Evolutionary conservation across 768 basidiomycete species (phyloP).

Genomic region (Tylopilus plumbeoviolaceoides): DNA sequence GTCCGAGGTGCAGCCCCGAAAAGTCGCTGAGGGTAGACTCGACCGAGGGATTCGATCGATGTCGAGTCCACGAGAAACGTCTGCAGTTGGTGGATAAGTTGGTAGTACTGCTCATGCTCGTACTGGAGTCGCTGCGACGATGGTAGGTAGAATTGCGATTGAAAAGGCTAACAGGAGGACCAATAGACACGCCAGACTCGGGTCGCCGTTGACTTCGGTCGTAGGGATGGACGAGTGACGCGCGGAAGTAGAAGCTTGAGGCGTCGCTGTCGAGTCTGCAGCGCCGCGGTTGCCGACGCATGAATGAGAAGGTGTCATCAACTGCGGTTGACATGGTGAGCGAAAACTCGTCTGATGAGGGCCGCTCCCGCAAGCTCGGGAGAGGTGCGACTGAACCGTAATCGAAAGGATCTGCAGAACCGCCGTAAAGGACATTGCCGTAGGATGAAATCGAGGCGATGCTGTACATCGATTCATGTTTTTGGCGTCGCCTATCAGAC

Average conservation of each 20-base stretch:
- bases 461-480: conserved; percentile 62
- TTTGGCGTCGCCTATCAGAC: conserved; percentile 38
- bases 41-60: conserved; percentile 51
- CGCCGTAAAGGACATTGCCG: conserved; percentile 60
- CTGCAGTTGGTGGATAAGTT: conserved; percentile 54
- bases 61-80: conserved; percentile 57
- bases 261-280: too few species aligned
- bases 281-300: conserved; percentile 36
- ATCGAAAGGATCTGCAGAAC: too few species aligned
- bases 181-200: too few species aligned
- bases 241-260: too few species aligned
- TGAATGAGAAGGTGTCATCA: too few species aligned
- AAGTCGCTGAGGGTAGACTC: conserved; percentile 68
- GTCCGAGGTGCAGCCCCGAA: conserved; percentile 51
- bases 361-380: too few species aligned
- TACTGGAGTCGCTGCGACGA: conserved; percentile 54
- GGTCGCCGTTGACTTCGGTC: too few species aligned
- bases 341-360: too few species aligned
- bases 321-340: too few species aligned
- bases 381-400: conserved; percentile 40
- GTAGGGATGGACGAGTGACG: too few species aligned
- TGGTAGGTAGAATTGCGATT: conserved; percentile 58
- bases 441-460: conserved; percentile 81
- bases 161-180: conserved; percentile 69
- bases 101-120: conserved; percentile 55